phyloP scores from a whole-genome alignment of 129 eudicot species.

The Arctium lappa region DNA sequence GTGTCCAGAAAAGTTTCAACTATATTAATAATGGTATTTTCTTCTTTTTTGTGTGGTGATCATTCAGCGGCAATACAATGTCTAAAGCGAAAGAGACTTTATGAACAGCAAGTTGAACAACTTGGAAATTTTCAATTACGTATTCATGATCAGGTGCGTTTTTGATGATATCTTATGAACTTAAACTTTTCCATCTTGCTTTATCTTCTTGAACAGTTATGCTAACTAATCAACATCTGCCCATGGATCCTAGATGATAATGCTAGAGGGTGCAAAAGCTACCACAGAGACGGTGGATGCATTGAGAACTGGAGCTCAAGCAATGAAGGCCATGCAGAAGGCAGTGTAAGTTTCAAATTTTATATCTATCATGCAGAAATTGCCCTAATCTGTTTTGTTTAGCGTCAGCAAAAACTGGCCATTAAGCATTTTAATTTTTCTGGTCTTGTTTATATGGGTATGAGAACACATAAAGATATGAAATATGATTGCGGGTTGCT shows the following conservation, averaged over 20 bases:
- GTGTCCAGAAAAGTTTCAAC: neutral
- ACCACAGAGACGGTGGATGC: constrained; percentile 51
- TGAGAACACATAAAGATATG: neutral
- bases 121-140: constrained; percentile 51
- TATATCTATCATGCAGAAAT: neutral
- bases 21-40: neutral
- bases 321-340: constrained; percentile 53
- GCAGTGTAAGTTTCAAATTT: constrained; percentile 23
- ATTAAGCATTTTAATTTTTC: neutral
- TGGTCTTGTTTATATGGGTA: neutral
- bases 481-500: neutral
- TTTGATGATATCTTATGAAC: neutral
- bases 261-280: constrained; percentile 54
- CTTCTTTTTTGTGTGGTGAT: neutral
- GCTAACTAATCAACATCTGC: neutral
- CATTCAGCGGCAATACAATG: constrained; percentile 51
- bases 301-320: constrained; percentile 47
- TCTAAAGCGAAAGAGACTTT: constrained; percentile 40
- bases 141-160: constrained; percentile 51
- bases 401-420: neutral
- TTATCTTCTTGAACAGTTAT: neutral
- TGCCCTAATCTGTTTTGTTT: neutral
- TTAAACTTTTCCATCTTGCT: constrained; percentile 5
- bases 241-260: constrained; percentile 26
- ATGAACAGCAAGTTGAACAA: constrained; percentile 51